phyloP scores from a whole-genome alignment of 768 basidiomycete genomes.

The Chalciporus chontae region DNA sequence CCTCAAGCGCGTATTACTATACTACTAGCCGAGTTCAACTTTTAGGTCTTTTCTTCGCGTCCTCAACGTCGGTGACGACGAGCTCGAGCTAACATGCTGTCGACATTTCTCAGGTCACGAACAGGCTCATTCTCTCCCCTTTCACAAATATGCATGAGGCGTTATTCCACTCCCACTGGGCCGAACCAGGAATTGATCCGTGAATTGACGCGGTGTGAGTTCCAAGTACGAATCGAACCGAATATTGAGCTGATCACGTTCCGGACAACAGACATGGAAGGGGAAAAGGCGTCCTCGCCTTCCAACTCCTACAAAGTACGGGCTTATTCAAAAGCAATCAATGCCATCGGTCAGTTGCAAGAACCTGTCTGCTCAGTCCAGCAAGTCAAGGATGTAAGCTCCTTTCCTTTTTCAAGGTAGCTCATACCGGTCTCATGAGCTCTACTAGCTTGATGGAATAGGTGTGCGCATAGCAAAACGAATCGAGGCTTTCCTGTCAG shows the following conservation, averaged over 20 bases:
- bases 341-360: slow-evolving; percentile 36
- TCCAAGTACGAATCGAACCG: background rate
- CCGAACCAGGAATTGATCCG: slow-evolving; percentile 39
- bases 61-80: background rate
- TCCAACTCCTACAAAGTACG: slow-evolving; percentile 48
- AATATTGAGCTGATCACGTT: slow-evolving; percentile 1
- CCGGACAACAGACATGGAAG: slow-evolving; percentile 35
- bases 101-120: slow-evolving; percentile 10
- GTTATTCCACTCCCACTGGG: slow-evolving; percentile 17
- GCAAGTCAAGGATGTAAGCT: slow-evolving; percentile 33
- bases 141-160: slow-evolving; percentile 10
- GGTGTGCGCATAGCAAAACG: slow-evolving; percentile 42
- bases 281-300: slow-evolving; percentile 35
- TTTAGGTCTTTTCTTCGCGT: background rate
- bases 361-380: slow-evolving; percentile 42
- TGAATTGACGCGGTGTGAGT: slow-evolving; percentile 42
- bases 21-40: too few relatives aligned
- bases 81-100: slow-evolving; percentile 17
- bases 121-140: background rate
- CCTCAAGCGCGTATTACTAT: background rate
- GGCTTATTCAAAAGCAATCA: slow-evolving; percentile 49
- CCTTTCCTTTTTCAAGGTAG: background rate
- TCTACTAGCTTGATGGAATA: slow-evolving; percentile 30
- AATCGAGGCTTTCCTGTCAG: slow-evolving; percentile 40
- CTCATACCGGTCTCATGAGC: slow-evolving; percentile 7